A percentile compares a stretch with the other conserved stretches of the same genome.
Conservation (phyloP, 805 yeast genomes). For the Cyberlindnera misumaiensis region DNA sequence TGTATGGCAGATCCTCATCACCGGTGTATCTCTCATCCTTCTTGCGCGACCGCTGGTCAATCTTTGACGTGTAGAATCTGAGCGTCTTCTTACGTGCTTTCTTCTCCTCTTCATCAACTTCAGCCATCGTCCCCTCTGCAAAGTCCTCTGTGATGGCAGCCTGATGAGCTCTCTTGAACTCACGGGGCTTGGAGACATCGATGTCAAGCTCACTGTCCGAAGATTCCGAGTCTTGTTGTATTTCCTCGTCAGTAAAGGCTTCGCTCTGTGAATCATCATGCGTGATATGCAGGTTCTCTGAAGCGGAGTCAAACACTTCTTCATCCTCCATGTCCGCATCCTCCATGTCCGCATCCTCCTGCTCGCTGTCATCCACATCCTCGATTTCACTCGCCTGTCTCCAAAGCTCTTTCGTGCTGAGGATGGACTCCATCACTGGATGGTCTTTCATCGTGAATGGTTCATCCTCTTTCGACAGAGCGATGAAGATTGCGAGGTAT, state of each 20-base stretch:
- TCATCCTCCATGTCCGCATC: constrained; percentile 11
- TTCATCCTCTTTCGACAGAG: constrained; percentile 47
- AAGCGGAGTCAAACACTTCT: constrained; percentile 14
- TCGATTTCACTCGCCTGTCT: constrained; percentile 64
- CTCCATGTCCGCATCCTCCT: constrained; percentile 12
- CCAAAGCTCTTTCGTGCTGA: constrained; percentile 84
- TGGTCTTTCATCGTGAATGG: constrained; percentile 72
- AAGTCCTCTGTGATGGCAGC: constrained; percentile 41
- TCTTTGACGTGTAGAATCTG: constrained; percentile 94
- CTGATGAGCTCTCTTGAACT: constrained; percentile 32
- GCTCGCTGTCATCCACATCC: constrained; percentile 16
- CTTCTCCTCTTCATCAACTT: constrained; percentile 83
- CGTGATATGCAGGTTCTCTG: constrained; percentile 14
- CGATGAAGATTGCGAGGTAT: constrained; percentile 69
- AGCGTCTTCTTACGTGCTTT: constrained; percentile 70
- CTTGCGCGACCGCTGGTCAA: constrained; percentile 74
- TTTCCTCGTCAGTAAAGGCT: constrained; percentile 4
- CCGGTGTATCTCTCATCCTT: constrained; percentile 59
- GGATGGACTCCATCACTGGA: constrained; percentile 81
- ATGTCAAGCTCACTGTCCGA: constrained; percentile 33
- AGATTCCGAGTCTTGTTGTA: constrained; percentile 12
- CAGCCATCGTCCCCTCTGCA: constrained; percentile 69
- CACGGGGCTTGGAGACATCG: constrained; percentile 48
- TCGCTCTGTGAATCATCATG: constrained; percentile 9
- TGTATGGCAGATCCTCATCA: constrained; percentile 87